phyloP scores from a whole-genome alignment of 495 filamentous ascomycete genomes.

The Penicillium bovifimosum region DNA sequence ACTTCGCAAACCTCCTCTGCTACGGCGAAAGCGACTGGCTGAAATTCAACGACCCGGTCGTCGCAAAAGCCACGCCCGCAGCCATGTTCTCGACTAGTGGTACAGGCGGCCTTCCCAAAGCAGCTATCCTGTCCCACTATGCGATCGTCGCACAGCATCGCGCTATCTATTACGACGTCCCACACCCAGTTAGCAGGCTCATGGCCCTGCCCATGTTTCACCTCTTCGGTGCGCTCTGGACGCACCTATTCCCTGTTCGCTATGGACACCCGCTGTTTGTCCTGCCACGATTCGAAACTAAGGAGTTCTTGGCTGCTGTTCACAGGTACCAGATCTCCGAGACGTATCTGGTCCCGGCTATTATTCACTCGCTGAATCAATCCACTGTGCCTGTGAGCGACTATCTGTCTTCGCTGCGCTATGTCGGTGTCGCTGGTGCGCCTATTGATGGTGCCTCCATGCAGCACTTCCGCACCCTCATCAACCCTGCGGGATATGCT shows the following conservation, averaged over 20 bases:
- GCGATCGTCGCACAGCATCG: slow-evolving; percentile 50
- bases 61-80: slow-evolving; percentile 44
- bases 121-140: slow-evolving; percentile 48
- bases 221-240: slow-evolving; percentile 50
- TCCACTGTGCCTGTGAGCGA: slow-evolving; percentile 37
- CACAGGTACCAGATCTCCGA: slow-evolving; percentile 56
- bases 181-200: slow-evolving; percentile 43
- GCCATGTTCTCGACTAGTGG: slow-evolving; percentile 52
- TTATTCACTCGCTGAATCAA: slow-evolving; percentile 50
- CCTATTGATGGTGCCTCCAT: slow-evolving; percentile 42
- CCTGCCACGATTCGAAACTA: slow-evolving; percentile 55
- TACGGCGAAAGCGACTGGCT: slow-evolving; percentile 51
- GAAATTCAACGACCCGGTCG: slow-evolving; percentile 41
- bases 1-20: slow-evolving; percentile 40
- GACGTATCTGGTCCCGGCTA: slow-evolving; percentile 56
- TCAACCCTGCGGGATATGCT: slow-evolving; percentile 37
- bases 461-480: slow-evolving; percentile 29
- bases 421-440: slow-evolving; percentile 45
- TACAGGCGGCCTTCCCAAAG: slow-evolving; percentile 56
- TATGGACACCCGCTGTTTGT: slow-evolving; percentile 53
- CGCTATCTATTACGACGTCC: slow-evolving; percentile 42
- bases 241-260: slow-evolving; percentile 50
- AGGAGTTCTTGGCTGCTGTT: slow-evolving; percentile 49
- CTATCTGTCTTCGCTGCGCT: slow-evolving; percentile 44
- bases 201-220: slow-evolving; percentile 65